Base-by-base conservation (phyloP, 306 rosid species). In the Astragalus membranaceus region DNA sequence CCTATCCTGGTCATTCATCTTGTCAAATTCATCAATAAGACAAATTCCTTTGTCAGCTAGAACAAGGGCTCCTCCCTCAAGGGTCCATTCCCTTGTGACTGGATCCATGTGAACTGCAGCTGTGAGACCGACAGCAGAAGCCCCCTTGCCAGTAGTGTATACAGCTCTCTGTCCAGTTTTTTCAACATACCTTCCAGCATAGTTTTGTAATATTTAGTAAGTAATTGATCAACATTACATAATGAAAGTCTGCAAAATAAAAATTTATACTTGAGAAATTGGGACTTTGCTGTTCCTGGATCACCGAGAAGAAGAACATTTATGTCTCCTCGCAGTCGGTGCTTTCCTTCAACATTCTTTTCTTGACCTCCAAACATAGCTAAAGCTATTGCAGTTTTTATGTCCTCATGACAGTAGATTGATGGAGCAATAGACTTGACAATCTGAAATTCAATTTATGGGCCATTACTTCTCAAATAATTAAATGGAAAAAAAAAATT, bases 111-210 rank as follows among this genome's bases (percentile, higher is more conserved):
- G 99, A 77, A 94, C 97, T 68, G 97, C 97, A 51, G 99, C 99
- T 17, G 99, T 94, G 63, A 94, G 99, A 76, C 99, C 99, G 73
- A 94, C 99, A n/a, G 99, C 99, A 47, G 99, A 91, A 82, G 99
- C 99, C 69, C 99, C 99, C 77, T 94, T 94, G 14, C 99, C 99
- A 44, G 99, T 91, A 42, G 99, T 94, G 82, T 94, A 94, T 66
- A 94, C 99, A 51, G 99, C 99, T 77, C 99, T 87, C 76, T 88
- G 97, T 62, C 96, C 99, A 76, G 97, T 91, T 89, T 94, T 94
- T 70, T 94, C 99, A 54, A 94, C 95, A 30, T 94, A 94, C 83
- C 99, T 94, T 36, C 42, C 43, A 69, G 61, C 2, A 43, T 7
- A 55, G 41, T 60, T 30, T 35, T 16, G 15, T 15, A 37, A 70